Conservation (phyloP, 257 asterid genomes). For the Verbena officinalis region DNA sequence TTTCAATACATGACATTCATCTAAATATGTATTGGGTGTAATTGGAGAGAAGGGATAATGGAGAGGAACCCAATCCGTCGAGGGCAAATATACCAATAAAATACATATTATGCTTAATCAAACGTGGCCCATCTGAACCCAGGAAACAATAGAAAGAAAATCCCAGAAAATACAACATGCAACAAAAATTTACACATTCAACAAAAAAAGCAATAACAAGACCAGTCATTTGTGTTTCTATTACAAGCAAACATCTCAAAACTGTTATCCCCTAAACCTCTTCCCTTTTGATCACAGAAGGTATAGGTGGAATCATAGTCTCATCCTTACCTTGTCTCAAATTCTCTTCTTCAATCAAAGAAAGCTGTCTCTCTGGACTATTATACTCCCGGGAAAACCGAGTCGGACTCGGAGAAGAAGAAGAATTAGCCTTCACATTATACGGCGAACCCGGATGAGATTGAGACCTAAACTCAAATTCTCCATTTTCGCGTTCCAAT, state of each 20-base stretch:
- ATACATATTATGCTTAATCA: too few relatives aligned
- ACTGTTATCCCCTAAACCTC: slow-evolving; percentile 30
- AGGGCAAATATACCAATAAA: too few relatives aligned
- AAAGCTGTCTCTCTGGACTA: slow-evolving; percentile 47
- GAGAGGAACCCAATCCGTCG: too few relatives aligned
- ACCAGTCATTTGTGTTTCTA: slow-evolving; percentile 2
- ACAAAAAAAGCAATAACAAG: slow-evolving; percentile 16
- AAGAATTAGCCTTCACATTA: slow-evolving; percentile 29
- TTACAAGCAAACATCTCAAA: slow-evolving; percentile 17
- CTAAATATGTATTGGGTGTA: too few relatives aligned
- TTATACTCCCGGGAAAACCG: slow-evolving; percentile 37
- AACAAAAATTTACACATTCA: slow-evolving; percentile 15
- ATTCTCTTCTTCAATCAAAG: slow-evolving; percentile 44
- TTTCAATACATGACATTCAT: too few relatives aligned
- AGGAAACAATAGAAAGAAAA: not conserved
- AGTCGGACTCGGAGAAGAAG: slow-evolving; percentile 60
- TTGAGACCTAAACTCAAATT: slow-evolving; percentile 44
- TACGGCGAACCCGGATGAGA: slow-evolving; percentile 32
- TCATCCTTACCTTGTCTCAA: slow-evolving; percentile 36
- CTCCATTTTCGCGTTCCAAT: slow-evolving; percentile 65
- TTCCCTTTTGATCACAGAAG: slow-evolving; percentile 47
- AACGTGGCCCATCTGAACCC: not conserved
- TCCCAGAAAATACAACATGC: not conserved
- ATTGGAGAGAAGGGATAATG: too few relatives aligned
- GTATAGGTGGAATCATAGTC: slow-evolving; percentile 51